Evolutionary conservation across 2,329 filamentous ascomycete species (phyloP).

Genomic region (Akanthomyces lecanii): DNA sequence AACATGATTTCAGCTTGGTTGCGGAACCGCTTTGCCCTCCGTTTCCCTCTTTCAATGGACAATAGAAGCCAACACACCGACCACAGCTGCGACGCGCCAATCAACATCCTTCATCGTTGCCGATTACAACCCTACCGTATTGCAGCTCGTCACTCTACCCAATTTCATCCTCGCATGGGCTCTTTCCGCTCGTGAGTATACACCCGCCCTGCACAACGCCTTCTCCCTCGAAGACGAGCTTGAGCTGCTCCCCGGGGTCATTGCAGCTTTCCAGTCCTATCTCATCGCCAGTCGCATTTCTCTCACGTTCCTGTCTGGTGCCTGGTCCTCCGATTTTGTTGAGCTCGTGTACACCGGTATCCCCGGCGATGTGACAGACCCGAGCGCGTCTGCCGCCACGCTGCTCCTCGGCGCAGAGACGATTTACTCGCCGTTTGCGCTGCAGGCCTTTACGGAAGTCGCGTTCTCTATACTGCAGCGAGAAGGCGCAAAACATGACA

Average conservation of each 20-base stretch:
- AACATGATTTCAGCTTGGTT: slow-evolving; percentile 58
- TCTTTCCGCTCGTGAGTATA: slow-evolving; percentile 38
- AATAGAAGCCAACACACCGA: slow-evolving; percentile 20
- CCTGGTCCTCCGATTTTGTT: slow-evolving; percentile 65
- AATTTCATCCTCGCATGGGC: slow-evolving; percentile 72
- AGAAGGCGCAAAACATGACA: slow-evolving; percentile 31
- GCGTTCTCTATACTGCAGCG: slow-evolving; percentile 55
- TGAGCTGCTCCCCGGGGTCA: slow-evolving; percentile 55
- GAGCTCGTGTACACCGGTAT: slow-evolving; percentile 46
- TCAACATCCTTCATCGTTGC: slow-evolving; percentile 61
- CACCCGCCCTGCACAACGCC: slow-evolving; percentile 39
- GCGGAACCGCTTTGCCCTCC: slow-evolving; percentile 71
- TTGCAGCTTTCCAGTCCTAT: slow-evolving; percentile 53
- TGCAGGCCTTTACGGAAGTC: slow-evolving; percentile 64
- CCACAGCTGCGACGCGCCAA: not conserved
- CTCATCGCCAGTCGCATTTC: slow-evolving; percentile 49
- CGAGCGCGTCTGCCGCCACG: slow-evolving; percentile 26
- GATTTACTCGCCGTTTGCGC: slow-evolving; percentile 73
- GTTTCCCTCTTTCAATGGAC: slow-evolving; percentile 66
- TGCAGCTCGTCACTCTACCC: slow-evolving; percentile 73
- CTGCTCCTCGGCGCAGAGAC: slow-evolving; percentile 73
- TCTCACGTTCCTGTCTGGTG: slow-evolving; percentile 68
- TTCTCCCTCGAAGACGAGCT: slow-evolving; percentile 56
- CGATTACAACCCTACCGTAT: slow-evolving; percentile 76
- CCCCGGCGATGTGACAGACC: slow-evolving; percentile 5